Base-by-base conservation (phyloP, 2,329 filamentous ascomycete genomes). In the Colletotrichum brevisporum region DNA sequence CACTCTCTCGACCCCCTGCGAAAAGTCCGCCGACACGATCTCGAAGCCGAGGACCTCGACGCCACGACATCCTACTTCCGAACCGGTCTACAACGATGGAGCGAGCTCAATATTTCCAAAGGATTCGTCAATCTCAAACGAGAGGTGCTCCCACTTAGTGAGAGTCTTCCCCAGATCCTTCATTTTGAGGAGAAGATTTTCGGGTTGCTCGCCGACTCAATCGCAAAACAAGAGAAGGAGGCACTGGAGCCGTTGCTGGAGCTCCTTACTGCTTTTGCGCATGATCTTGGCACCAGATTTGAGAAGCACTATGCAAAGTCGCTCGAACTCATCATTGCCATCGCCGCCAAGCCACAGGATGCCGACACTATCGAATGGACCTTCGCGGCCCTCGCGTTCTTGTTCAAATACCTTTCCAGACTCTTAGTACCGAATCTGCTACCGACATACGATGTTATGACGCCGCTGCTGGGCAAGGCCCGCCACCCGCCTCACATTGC, bases 351-450 rank as follows among this genome's bases (percentile, higher is more conserved):
- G 74, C 90, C 93, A 61, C 87, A 92, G 65, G 92, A 93, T 76
- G 91, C 93, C 27, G 93, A 95, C 71, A 94, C 97, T n/a, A 93
- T 98, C 58, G 96, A 99, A 82, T 98, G 95, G 95, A 95, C 94
- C 58, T 99, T 99, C 81, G 94, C 92, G 13, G 95, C 94, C 74
- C 85, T 99, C 64, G 94, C 96, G 53, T 99, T 97, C 85, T 85
- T 98, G 48, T 98, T 99, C 88, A 99, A 99, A 78, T 98, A 98
- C 77, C 88, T 99, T 5, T 97, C 94, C 2, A 91, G 94, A 72
- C 87, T 98, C 0, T 82, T 99, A 24, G 92, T 96, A 0, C 92
- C 94, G 4, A 93, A 99, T 76, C 82, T 99, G 71, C 87, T 93
- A 71, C 94, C 95, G 54, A 91, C 97, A 2, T 95, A 94, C 77